Evolutionary conservation across 306 rosid genomes (phyloP), one percentile per base, ranked within the genome.

Genomic region (Trifolium pratense): DNA sequence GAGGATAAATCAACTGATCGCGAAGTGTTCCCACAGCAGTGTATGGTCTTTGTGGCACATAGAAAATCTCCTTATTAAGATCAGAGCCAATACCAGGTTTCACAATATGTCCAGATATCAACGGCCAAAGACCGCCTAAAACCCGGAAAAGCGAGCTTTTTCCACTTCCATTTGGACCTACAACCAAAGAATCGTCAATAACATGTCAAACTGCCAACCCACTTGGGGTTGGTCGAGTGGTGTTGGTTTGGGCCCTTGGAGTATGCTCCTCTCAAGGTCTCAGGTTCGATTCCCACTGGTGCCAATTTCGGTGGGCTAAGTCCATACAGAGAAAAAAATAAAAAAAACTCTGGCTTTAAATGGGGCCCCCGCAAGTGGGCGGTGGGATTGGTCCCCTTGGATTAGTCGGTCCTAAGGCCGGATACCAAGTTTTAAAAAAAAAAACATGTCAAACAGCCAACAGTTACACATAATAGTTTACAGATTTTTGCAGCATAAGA

Each of bases 161-260:
- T 67, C 99, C 99, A 65, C 99, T 95, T 48, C 99, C 99, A 86
- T 95, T 95, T 79, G 99, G 99, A 88, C 99, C 99, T 94, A 86
- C 83, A 85, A 74, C 36, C 76, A 80, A 84, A 55, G 74, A 81
- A 79, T 59, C 48, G 63, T 49, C 75, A 60, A 63, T 39, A 74
- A 43, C n/a, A 70, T 26, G 73, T 66, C n/a, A n/a, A n/a, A n/a
- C n/a, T n/a, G n/a, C n/a, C n/a, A n/a, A n/a, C n/a, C n/a, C n/a
- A n/a, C n/a, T n/a, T n/a, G n/a, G n/a, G n/a, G n/a, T n/a, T n/a
- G n/a, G n/a, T n/a, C n/a, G n/a, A n/a, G n/a, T n/a, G n/a, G n/a
- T n/a, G n/a, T n/a, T n/a, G n/a, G n/a, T n/a, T n/a, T n/a, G n/a
- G n/a, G n/a, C n/a, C n/a, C n/a, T n/a, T n/a, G n/a, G n/a, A n/a